Evolutionary conservation across 1,284 basidiomycete genomes (phyloP).

Genomic region (Sanghuangporus baumii): DNA sequence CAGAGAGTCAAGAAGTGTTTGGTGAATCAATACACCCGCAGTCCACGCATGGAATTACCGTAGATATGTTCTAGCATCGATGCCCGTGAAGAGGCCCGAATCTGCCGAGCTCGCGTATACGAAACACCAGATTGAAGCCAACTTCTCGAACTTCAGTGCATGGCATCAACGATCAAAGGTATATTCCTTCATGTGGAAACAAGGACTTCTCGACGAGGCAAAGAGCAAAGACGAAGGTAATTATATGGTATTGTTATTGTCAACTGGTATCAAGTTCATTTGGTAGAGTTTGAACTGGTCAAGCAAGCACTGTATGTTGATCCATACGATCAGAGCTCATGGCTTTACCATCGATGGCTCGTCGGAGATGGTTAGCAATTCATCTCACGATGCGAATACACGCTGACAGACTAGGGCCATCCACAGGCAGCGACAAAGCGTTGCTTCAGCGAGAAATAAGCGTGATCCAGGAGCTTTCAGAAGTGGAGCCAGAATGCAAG

Average conservation of each 20-base stretch:
- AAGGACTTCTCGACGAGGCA: conserved; percentile 42
- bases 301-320: conserved; percentile 96
- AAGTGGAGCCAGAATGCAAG: conserved; percentile 90
- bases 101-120: conserved; percentile 76
- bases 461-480: conserved; percentile 81
- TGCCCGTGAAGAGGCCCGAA: conserved; percentile 51
- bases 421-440: conserved; percentile 46
- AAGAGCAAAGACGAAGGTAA: conserved; percentile 63
- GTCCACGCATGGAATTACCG: conserved; percentile 93
- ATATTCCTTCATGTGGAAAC: conserved; percentile 62
- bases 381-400: background rate
- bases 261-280: background rate
- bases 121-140: conserved; percentile 85
- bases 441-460: conserved; percentile 75
- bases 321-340: conserved; percentile 93
- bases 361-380: conserved; percentile 60
- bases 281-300: conserved; percentile 84
- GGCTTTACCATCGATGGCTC: conserved; percentile 98
- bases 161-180: conserved; percentile 97
- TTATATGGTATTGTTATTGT: conserved; percentile 20
- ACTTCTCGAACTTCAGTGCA: conserved; percentile 97
- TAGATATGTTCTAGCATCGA: conserved; percentile 71
- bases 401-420: background rate
- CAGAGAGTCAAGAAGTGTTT: background rate
- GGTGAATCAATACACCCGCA: conserved; percentile 28